These are phyloP conservation scores for Cytospora chrysosperma DNA, from an alignment of 2,329 filamentous ascomycete species.

Conservation along the genomic window DNA sequence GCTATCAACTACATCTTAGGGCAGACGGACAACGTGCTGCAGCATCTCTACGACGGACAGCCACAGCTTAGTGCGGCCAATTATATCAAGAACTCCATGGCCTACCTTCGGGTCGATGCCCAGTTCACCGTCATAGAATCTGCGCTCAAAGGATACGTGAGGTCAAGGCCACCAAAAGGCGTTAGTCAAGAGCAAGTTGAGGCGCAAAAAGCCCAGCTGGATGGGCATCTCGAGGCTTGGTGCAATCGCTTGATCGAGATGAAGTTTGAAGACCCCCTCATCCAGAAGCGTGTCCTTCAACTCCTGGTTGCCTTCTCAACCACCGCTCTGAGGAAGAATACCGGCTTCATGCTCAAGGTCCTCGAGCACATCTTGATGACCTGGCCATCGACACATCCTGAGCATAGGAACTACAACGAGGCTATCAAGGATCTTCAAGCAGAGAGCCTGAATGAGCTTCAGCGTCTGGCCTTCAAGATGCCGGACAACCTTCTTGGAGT, in stretches of 20 bases:
- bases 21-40: conserved; percentile 71
- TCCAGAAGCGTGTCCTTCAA: conserved; percentile 78
- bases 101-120: conserved; percentile 79
- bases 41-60: conserved; percentile 71
- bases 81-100: conserved; percentile 68
- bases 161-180: conserved; percentile 56
- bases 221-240: conserved; percentile 68
- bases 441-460: conserved; percentile 82
- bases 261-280: conserved; percentile 78
- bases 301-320: conserved; percentile 83
- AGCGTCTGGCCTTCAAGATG: conserved; percentile 85
- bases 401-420: conserved; percentile 75
- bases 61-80: conserved; percentile 62
- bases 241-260: conserved; percentile 68
- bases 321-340: conserved; percentile 72
- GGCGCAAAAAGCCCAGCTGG: conserved; percentile 57
- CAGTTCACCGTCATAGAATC: conserved; percentile 89
- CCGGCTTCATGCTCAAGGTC: conserved; percentile 81
- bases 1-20: conserved; percentile 85
- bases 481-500: conserved; percentile 85
- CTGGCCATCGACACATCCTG: conserved; percentile 69
- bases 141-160: conserved; percentile 82
- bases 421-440: conserved; percentile 85
- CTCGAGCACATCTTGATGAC: conserved; percentile 89
- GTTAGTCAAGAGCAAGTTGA: conserved; percentile 28